Conservation (phyloP, 768 basidiomycete species). For the Galerina sulciceps region DNA sequence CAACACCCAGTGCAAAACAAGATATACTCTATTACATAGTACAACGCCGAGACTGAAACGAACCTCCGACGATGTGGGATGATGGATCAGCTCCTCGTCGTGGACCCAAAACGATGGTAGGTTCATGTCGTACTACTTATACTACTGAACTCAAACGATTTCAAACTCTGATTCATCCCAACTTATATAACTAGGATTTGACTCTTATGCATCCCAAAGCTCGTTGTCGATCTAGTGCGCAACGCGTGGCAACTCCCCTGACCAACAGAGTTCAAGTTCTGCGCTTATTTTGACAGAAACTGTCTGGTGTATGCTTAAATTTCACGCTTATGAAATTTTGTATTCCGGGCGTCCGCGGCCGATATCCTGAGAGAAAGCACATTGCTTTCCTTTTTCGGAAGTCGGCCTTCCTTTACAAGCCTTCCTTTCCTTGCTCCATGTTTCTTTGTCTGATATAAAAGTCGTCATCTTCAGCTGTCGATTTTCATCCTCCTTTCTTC, state of each 20-base stretch:
- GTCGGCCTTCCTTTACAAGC: conserved; percentile 35
- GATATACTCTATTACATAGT: too few species aligned
- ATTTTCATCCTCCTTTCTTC: conserved; percentile 19
- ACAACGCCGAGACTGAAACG: too few species aligned
- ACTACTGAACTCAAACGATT: too few species aligned
- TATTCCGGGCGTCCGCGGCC: conserved; percentile 26
- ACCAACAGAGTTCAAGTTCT: neutral
- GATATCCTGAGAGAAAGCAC: conserved; percentile 2
- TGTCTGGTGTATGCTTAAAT: conserved; percentile 20
- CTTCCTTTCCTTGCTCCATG: conserved; percentile 18
- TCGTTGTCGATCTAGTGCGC: too few species aligned
- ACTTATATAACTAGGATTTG: too few species aligned
- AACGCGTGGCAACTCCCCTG: neutral
- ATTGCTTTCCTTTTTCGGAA: conserved; percentile 28
- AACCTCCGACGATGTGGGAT: too few species aligned
- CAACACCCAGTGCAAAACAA: too few species aligned
- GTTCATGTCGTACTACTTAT: too few species aligned
- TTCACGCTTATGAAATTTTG: conserved; percentile 22
- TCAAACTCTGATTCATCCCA: too few species aligned
- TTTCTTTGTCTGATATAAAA: conserved; percentile 24
- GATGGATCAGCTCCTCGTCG: too few species aligned
- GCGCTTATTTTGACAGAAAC: conserved; percentile 29
- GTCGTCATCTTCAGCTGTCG: conserved; percentile 16
- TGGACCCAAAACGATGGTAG: too few species aligned
- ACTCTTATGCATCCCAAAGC: too few species aligned